These are phyloP conservation scores for Trichosporon sp. DNA, from an alignment of 1,284 basidiomycete species.

Conservation along the genomic window DNA sequence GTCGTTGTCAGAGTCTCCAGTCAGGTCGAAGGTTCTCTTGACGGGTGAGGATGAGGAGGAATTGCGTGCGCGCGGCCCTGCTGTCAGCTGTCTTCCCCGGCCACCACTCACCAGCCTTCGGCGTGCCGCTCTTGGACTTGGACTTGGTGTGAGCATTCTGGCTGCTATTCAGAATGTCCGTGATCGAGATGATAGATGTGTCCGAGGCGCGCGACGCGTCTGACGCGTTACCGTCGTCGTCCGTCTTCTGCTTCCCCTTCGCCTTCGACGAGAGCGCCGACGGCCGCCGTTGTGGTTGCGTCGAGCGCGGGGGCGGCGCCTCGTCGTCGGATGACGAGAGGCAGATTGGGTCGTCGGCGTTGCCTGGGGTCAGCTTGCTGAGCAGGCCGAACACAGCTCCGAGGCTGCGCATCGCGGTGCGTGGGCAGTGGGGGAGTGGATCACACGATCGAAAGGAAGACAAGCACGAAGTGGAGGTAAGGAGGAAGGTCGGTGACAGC, in stretches of 20 bases:
- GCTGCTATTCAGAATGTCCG: background rate
- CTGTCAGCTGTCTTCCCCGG: background rate
- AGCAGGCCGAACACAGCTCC: background rate
- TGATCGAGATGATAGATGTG: background rate
- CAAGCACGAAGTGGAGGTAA: background rate
- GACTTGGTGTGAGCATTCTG: background rate
- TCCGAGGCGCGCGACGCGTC: background rate
- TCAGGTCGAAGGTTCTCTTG: background rate
- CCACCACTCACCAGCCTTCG: background rate
- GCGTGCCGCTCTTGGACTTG: background rate
- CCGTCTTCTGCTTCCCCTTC: background rate
- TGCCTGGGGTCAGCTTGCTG: background rate
- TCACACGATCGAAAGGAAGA: background rate
- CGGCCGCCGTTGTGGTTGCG: background rate
- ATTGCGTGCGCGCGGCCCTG: background rate
- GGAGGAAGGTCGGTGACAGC: background rate
- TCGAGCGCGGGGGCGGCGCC: background rate
- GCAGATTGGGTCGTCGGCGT: background rate
- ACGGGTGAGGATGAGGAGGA: background rate
- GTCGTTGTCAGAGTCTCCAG: background rate
- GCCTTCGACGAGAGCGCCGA: background rate
- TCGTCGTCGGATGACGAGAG: conserved; percentile 1
- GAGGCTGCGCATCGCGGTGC: background rate
- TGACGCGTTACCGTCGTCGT: background rate
- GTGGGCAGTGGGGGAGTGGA: background rate